Evolutionary conservation across 2,329 filamentous ascomycete species (phyloP).

Genomic region (Colletotrichum costaricense): DNA sequence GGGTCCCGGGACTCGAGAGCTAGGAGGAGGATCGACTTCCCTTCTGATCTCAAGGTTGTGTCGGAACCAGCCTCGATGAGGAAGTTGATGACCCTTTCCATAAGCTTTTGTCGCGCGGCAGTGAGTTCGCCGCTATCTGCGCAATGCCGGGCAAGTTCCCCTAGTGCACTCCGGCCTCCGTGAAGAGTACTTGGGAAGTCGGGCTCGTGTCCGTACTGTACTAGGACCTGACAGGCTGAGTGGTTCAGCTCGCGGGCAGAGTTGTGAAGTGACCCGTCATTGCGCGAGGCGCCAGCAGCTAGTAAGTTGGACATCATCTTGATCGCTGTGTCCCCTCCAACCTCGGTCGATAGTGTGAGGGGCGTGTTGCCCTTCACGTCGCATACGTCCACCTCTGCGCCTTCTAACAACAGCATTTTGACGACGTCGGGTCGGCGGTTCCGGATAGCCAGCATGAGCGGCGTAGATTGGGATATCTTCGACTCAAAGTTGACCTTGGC

Average conservation of each 20-base stretch:
- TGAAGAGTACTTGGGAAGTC: constrained; percentile 74
- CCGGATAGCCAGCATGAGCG: constrained; percentile 70
- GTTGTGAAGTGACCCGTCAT: constrained; percentile 76
- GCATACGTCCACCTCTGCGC: constrained; percentile 68
- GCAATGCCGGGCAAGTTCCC: constrained; percentile 70
- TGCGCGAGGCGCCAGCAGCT: constrained; percentile 64
- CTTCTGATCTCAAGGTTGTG: constrained; percentile 63
- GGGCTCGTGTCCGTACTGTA: constrained; percentile 70
- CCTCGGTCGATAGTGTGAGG: constrained; percentile 67
- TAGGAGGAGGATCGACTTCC: constrained; percentile 69
- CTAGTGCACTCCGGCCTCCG: constrained; percentile 71
- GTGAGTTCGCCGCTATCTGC: constrained; percentile 58
- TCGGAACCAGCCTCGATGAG: constrained; percentile 69
- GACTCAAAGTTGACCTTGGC: constrained; percentile 70
- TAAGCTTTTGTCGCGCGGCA: constrained; percentile 59
- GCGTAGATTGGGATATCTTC: constrained; percentile 62
- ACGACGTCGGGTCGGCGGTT: constrained; percentile 67
- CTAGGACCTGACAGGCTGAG: constrained; percentile 64
- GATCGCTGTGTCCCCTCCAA: constrained; percentile 64
- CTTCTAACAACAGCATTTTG: constrained; percentile 65
- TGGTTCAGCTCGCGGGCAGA: constrained; percentile 70
- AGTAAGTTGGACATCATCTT: constrained; percentile 67
- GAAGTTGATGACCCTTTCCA: constrained; percentile 67
- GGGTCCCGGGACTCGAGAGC: constrained; percentile 69
- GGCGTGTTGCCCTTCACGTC: constrained; percentile 69